phyloP scores from a whole-genome alignment of 1,139 yeast genomes.

The Kazachstania sp. region DNA sequence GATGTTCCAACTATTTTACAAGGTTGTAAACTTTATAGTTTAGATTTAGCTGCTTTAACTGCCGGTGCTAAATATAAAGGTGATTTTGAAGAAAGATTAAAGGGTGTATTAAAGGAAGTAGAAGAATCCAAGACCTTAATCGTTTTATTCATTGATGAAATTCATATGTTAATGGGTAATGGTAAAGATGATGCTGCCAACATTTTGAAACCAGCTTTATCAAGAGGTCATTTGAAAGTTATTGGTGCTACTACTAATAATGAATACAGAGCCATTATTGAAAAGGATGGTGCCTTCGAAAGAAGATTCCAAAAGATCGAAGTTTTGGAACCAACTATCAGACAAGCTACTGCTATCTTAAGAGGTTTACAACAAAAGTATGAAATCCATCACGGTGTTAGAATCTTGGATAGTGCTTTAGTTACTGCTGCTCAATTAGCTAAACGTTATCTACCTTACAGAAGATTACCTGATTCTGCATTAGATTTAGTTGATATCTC shows the following conservation, averaged over 20 bases:
- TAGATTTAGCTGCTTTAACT: slow-evolving; percentile 90
- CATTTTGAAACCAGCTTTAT: slow-evolving; percentile 91
- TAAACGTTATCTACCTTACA: slow-evolving; percentile 85
- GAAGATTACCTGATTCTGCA: slow-evolving; percentile 96
- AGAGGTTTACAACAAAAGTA: slow-evolving; percentile 95
- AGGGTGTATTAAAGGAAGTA: slow-evolving; percentile 90
- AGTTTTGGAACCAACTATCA: slow-evolving; percentile 86
- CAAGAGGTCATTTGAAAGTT: slow-evolving; percentile 92
- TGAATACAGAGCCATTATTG: slow-evolving; percentile 85
- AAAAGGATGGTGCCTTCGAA: slow-evolving; percentile 97
- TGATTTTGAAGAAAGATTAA: slow-evolving; percentile 94
- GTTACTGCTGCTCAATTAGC: slow-evolving; percentile 95
- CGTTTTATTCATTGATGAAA: slow-evolving; percentile 87
- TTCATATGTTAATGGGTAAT: slow-evolving; percentile 99
- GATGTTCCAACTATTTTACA: slow-evolving; percentile 88
- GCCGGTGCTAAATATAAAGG: slow-evolving; percentile 99
- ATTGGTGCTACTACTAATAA: slow-evolving; percentile 97
- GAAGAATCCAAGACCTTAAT: slow-evolving; percentile 82
- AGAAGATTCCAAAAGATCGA: slow-evolving; percentile 97
- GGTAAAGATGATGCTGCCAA: slow-evolving; percentile 93
- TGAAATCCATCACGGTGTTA: slow-evolving; percentile 96
- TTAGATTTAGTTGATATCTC: slow-evolving; percentile 95
- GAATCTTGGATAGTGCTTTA: slow-evolving; percentile 89
- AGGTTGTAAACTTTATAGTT: slow-evolving; percentile 69
- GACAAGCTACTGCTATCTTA: slow-evolving; percentile 89